phyloP scores from a whole-genome alignment of 192 early-diverging fungal species.

The Linnemannia elongata region DNA sequence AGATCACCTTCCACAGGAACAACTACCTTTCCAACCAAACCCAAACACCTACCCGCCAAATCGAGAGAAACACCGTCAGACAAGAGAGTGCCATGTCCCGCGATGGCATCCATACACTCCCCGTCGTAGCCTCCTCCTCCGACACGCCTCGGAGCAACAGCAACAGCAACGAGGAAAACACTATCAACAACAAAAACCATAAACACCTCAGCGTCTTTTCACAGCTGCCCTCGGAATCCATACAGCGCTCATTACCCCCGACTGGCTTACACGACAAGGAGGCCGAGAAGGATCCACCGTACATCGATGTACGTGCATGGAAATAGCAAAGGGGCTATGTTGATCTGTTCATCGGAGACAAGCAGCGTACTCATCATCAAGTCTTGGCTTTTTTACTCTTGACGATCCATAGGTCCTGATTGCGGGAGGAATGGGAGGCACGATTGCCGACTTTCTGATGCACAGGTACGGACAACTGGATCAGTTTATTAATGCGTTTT shows the following conservation, averaged over 20 bases:
- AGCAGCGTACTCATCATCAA: not conserved
- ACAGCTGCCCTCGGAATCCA: slow-evolving; percentile 11
- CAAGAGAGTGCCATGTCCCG: slow-evolving; percentile 6
- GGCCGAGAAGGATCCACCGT: slow-evolving; percentile 26
- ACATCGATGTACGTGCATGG: slow-evolving; percentile 30
- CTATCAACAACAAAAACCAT: not conserved
- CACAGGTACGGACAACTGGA: slow-evolving; percentile 59
- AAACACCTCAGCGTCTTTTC: slow-evolving; percentile 28
- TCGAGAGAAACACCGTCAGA: not conserved
- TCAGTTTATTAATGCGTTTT: not conserved
- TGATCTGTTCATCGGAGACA: not conserved
- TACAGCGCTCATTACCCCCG: slow-evolving; percentile 23
- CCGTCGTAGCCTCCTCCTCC: slow-evolving; percentile 2
- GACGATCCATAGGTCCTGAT: slow-evolving; percentile 54
- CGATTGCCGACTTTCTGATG: slow-evolving; percentile 58
- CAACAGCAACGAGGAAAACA: not conserved
- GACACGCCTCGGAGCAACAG: not conserved
- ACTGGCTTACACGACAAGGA: slow-evolving; percentile 1
- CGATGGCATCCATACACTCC: not conserved
- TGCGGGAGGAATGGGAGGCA: slow-evolving; percentile 68
- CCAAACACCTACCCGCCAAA: too few relatives aligned
- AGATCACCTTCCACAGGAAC: too few relatives aligned
- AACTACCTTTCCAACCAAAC: too few relatives aligned
- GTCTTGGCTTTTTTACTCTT: not conserved
- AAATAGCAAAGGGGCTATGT: not conserved